These are phyloP conservation scores for Pisolithus marmoratus DNA, from an alignment of 768 basidiomycete genomes.

Conservation along the genomic window DNA sequence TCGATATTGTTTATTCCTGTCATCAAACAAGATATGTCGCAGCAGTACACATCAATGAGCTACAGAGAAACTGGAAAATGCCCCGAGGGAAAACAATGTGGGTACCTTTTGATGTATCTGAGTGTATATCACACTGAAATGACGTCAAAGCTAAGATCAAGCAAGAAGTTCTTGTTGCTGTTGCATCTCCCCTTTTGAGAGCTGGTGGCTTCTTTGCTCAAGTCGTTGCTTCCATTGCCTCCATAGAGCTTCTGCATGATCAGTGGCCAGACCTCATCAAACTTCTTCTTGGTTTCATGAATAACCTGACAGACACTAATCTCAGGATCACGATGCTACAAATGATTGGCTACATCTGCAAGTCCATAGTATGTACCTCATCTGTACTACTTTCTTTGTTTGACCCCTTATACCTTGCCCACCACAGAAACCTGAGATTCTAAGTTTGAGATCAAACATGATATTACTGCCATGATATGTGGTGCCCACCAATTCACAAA, in stretches of 20 bases:
- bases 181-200: conserved; percentile 64
- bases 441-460: conserved; percentile 88
- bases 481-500: conserved; percentile 96
- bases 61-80: conserved; percentile 81
- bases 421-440: conserved; percentile 82
- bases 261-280: conserved; percentile 93
- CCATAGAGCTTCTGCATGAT: conserved; percentile 81
- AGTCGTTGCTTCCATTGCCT: conserved; percentile 90
- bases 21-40: too few species aligned
- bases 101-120: conserved; percentile 26
- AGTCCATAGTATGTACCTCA: conserved; percentile 72
- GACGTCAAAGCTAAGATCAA: conserved; percentile 79
- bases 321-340: conserved; percentile 85
- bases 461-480: conserved; percentile 98
- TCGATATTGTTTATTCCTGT: too few species aligned
- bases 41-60: conserved; percentile 82
- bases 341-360: conserved; percentile 98
- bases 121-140: conserved; percentile 17
- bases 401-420: conserved; percentile 5
- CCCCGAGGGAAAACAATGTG: conserved; percentile 86
- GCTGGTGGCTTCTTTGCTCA: conserved; percentile 88
- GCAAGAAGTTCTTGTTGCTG: conserved; percentile 75
- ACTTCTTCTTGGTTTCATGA: conserved; percentile 77
- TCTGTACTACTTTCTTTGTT: not conserved
- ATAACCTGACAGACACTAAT: conserved; percentile 63